These are phyloP conservation scores for Fusarium sublunatum DNA, from an alignment of 2,329 filamentous ascomycete species.

Conservation along the genomic window DNA sequence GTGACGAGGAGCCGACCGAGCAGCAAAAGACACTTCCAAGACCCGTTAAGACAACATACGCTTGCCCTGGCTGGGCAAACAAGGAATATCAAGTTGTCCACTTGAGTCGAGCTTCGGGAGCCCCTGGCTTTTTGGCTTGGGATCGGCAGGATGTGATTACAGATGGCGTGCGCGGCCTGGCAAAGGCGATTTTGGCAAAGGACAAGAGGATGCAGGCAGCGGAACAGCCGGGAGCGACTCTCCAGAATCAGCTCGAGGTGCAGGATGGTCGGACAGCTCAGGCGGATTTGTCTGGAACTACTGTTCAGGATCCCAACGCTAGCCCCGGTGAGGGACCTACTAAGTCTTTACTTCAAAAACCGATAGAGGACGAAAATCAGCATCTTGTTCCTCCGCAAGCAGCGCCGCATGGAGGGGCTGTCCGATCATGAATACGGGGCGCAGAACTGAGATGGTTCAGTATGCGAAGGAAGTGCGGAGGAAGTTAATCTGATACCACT, in stretches of 20 bases:
- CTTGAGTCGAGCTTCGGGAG: conserved; percentile 54
- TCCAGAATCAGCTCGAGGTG: conserved; percentile 51
- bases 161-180: conserved; percentile 56
- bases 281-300: conserved; percentile 46
- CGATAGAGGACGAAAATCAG: conserved; percentile 16
- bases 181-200: conserved; percentile 52
- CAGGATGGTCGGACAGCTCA: conserved; percentile 31
- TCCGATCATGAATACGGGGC: conserved; percentile 5
- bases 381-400: conserved; percentile 27
- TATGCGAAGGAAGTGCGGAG: neutral
- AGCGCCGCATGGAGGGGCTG: conserved; percentile 11
- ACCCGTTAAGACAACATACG: conserved; percentile 50
- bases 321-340: conserved; percentile 9
- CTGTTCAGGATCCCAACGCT: conserved; percentile 37
- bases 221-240: conserved; percentile 42
- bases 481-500: conserved; percentile 28
- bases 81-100: conserved; percentile 57
- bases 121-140: conserved; percentile 60
- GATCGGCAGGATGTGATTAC: conserved; percentile 60
- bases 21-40: conserved; percentile 37
- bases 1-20: conserved; percentile 44
- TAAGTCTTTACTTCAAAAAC: conserved; percentile 24
- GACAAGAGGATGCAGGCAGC: conserved; percentile 53
- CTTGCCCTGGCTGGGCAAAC: conserved; percentile 62
- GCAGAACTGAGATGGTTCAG: conserved; percentile 1